Evolutionary conservation across 148 eudicot genomes (phyloP), one percentile per base, ranked within the genome.

Genomic region (Oxyria digyna): DNA sequence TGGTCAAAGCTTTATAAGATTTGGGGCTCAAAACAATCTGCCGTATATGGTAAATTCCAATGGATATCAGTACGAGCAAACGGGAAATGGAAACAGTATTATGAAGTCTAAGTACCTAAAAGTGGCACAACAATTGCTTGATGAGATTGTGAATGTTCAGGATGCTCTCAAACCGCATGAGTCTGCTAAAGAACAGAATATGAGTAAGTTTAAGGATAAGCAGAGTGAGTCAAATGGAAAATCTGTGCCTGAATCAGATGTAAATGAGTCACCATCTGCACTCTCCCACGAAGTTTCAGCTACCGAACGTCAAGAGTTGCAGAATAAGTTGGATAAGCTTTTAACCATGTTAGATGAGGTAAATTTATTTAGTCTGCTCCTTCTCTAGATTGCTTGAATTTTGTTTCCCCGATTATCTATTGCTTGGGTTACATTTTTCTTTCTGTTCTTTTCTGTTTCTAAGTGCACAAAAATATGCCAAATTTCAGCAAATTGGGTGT

Each of bases 291-390:
- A 88, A 67, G 79, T 85, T 59, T 90, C 97, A 10, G 69, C 91
- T 46, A 67, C 80, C 18, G 98, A 88, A 66, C 73, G 82, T 23
- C 86, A 85, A 48, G 89, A 90, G 68, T 70, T 88, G 74, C 89
- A 88, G 75, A 85, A 77, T 76, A 90, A 90, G 76, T 67, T 88
- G 70, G 84, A 81, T 74, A 90, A 84, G 72, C 92, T 94, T 72
- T 76, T 72, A 48, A 80, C 90, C 62, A 78, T 94, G 87, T 81
- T 90, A 81, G 95, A 94, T 69, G 97, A 94, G 96, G 98, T 88
- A 76, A 67, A 55, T 9, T 4, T 14, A 37, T 66, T 27, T 23
- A 37, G 27, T 37, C 68, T 65, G 7, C 18, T 24, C 32, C 4
- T 57, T 57, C n/a, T 57, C 43, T 31, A 26, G 64, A 8, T 9